Evolutionary conservation across 768 basidiomycete genomes (phyloP), one percentile per base, ranked within the genome.

Genomic region (Boletus rex-veris): DNA sequence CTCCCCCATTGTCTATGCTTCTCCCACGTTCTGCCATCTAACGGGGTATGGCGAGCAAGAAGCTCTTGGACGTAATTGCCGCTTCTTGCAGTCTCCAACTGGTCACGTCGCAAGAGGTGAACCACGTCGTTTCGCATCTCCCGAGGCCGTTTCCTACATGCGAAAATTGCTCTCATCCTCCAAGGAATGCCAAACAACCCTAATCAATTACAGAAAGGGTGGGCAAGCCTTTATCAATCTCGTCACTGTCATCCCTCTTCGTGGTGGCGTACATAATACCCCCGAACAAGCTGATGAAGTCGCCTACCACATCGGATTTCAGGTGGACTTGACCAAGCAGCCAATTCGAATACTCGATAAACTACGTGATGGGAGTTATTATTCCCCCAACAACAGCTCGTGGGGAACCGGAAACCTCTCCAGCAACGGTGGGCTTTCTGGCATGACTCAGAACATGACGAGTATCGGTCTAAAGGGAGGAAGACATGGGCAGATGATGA

Each of bases 271-370:
- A 53, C 59, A 52, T 71, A 77, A 67, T 64, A 59, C 30, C 39
- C 72, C 58, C 58, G 77, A 82, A 40, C 86, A 84, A 58, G 77
- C 78, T 36, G 82, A 84, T 50, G 87, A 95, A 42, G 78, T 90
- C 38, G 84, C 83, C 9, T 96, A 88, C 67, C 88, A 91, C 63
- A 86, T 99, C 47, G 97, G 97, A 1, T 98, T 99, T 77, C 94
- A 99, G 72, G 89, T 97, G 51, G 92, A 98, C 71, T 76, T 99
- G 45, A 84, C 85, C 16, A 84, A 88, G 63, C 92, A 95, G 72
- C 93, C 92, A 3, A 84, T 84, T 59, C 82, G 82, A 3, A 94
- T 97, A 55, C 73, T 94, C 49, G 80, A 88, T 59, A 90, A 86
- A 67, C 77, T 94, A 49, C 73, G 79, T 18, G 85, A 90, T 60